Evolutionary conservation across 176 grass and related monocot species (phyloP), one percentile per base, ranked within the genome.

Genomic region (Ananas comosus): DNA sequence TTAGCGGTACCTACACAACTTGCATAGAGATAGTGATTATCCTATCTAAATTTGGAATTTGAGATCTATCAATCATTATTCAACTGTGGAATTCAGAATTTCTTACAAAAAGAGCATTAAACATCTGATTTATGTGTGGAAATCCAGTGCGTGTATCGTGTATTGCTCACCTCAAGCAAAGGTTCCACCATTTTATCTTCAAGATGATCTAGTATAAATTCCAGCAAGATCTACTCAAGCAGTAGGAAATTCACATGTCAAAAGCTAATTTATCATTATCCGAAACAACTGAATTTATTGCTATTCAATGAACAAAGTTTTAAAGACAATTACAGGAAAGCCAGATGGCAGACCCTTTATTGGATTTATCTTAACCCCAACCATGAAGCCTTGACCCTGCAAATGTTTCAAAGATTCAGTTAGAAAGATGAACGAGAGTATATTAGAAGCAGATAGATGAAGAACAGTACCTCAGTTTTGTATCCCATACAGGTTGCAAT

Each of bases 381-480:
- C 94, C 94, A 99, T 99, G 78, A 99, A 99, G 77, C 94, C 94
- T 92, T 97, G 57, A 83, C 94, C 80, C 94, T 99, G 78, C 64
- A 82, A 22, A 33, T 65, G 78, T 53, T 14, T 48, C 56, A 61
- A 74, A 13, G 14, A 72, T 73, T 80, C 54, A 59, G 6, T 50
- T 69, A 77, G 48, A 42, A 77, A 29, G 12, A 49, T 68, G 51
- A 12, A 83, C 10, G 16, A 10, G 50, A 51, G 53, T 42, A 67
- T 68, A 7, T 12, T 11, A 67, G 27, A 76, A 68, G 19, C 42
- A 13, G 14, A 75, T 10, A 13, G 51, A 72, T 69, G 59, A 66
- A 57, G 68, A 71, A 50, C 68, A 27, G 50, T 79, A 93, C 94
- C 94, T 97, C 94, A 70, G 81, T 70, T 74, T 86, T 88, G 84